These are phyloP conservation scores for Favolaschia claudopus DNA, from an alignment of 768 basidiomycete species.

Conservation along the genomic window DNA sequence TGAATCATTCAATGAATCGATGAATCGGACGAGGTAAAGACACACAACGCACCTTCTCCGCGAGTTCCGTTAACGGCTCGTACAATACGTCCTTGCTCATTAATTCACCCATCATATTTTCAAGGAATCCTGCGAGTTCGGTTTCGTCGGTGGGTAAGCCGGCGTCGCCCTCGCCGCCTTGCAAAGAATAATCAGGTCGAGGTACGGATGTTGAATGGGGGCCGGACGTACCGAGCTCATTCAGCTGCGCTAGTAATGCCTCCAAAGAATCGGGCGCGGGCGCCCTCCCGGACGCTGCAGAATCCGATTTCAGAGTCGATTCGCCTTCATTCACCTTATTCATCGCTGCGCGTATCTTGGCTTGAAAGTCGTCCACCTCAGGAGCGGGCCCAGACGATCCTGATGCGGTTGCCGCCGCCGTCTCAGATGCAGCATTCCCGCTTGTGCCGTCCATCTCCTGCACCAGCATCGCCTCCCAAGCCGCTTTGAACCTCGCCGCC, in stretches of 20 bases:
- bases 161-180: conserved; percentile 35
- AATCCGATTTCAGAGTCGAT: conserved; percentile 46
- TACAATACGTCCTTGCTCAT: conserved; percentile 87
- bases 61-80: conserved; percentile 84
- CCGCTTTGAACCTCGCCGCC: conserved; percentile 55
- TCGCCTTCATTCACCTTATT: conserved; percentile 77
- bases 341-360: conserved; percentile 75
- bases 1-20: background rate
- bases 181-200: background rate
- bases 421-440: conserved; percentile 29
- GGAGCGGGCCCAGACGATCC: too few relatives aligned
- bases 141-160: conserved; percentile 50
- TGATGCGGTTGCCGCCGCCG: conserved; percentile 5
- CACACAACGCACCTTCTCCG: conserved; percentile 60
- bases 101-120: conserved; percentile 82
- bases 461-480: conserved; percentile 77
- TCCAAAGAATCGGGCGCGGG: conserved; percentile 51
- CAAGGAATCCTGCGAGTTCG: conserved; percentile 72
- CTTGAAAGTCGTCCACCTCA: conserved; percentile 65
- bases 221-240: conserved; percentile 37
- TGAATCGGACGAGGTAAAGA: background rate
- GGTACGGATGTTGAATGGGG: background rate
- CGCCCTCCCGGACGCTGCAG: conserved; percentile 19
- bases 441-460: conserved; percentile 62
- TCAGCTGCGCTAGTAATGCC: conserved; percentile 58